Evolutionary conservation across 768 basidiomycete species (phyloP), one percentile per base, ranked within the genome.

Genomic region (Tephrocybe sp.): DNA sequence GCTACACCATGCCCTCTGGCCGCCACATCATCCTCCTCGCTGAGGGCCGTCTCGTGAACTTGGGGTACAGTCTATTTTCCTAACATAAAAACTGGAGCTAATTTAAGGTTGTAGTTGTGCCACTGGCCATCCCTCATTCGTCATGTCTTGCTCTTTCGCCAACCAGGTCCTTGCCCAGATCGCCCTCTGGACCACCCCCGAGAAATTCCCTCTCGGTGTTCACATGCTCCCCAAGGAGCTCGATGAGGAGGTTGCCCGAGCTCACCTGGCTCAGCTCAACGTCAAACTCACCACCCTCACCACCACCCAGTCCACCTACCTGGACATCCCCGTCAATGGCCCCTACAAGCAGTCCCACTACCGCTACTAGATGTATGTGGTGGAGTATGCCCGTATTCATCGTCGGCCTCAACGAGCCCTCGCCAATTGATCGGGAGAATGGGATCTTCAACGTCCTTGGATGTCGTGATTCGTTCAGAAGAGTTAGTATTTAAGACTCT

Each of bases 141-240:
- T 99, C 74, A 99, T 99, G 97, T 98, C 95, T 15, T 98, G 94
- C 79, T 99, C 97, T 36, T 99, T 99, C 79, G 74, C 92, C 66
- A 99, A 99, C 82, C 97, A 99, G 73, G 91, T 94, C 55, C 80
- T 99, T 61, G 95, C 95, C 24, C 94, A 97, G 74, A 97, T 99
- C 64, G 94, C 93, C 19, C 86, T 99, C 67, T 99, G 93, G 93
- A 94, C 91, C 37, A 90, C 84, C 57, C 83, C 87, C 27, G 84
- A 86, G 70, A 84, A 87, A 65, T 98, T 97, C 84, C 88, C 90
- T 42, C 80, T 98, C 60, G 97, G 97, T 55, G 95, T 98, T 24
- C 95, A 99, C 81, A 94, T 98, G 74, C 79, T 99, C 42, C 97
- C 95, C 57, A 99, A 99, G 79, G 86, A 91, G 54, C 88, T 99